Percentiles rank a stretch among this genome's conserved stretches.
phyloP scores from a whole-genome alignment of 1,284 basidiomycete species.

The Coniophora puteana region DNA sequence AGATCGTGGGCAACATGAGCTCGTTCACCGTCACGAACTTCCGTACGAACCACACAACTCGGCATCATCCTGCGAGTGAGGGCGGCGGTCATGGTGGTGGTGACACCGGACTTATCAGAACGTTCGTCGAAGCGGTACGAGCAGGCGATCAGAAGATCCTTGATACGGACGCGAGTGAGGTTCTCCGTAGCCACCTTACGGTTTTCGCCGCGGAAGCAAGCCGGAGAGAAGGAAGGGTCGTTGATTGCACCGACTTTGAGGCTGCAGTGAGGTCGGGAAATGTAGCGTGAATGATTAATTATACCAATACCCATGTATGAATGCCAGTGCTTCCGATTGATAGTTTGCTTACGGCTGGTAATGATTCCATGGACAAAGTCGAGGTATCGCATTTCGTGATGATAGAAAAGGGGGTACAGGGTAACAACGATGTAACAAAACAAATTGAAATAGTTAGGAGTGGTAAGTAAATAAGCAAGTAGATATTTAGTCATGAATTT shows the following conservation, averaged over 20 bases:
- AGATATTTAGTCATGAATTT: slow-evolving; percentile 52
- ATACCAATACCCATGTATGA: too few species aligned
- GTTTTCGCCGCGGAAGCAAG: slow-evolving; percentile 85
- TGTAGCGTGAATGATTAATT: not conserved
- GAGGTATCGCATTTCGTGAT: slow-evolving; percentile 8
- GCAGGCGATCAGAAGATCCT: slow-evolving; percentile 57
- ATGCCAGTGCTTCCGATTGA: too few species aligned
- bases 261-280: slow-evolving; percentile 37
- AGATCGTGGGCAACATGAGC: slow-evolving; percentile 80
- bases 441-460: slow-evolving; percentile 14
- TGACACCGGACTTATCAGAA: slow-evolving; percentile 65
- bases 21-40: slow-evolving; percentile 79
- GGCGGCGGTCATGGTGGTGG: slow-evolving; percentile 80
- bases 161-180: slow-evolving; percentile 64
- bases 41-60: slow-evolving; percentile 46
- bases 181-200: slow-evolving; percentile 74
- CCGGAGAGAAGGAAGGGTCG: slow-evolving; percentile 59
- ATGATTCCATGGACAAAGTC: not conserved
- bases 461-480: slow-evolving; percentile 21
- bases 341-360: too few species aligned
- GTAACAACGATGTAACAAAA: slow-evolving; percentile 23
- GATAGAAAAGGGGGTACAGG: slow-evolving; percentile 18
- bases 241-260: slow-evolving; percentile 64
- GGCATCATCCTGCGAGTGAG: slow-evolving; percentile 49
- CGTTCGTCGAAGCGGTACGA: slow-evolving; percentile 73